These are phyloP conservation scores for Alternaria gansuensis DNA, from an alignment of 2,329 filamentous ascomycete genomes.

Conservation along the genomic window DNA sequence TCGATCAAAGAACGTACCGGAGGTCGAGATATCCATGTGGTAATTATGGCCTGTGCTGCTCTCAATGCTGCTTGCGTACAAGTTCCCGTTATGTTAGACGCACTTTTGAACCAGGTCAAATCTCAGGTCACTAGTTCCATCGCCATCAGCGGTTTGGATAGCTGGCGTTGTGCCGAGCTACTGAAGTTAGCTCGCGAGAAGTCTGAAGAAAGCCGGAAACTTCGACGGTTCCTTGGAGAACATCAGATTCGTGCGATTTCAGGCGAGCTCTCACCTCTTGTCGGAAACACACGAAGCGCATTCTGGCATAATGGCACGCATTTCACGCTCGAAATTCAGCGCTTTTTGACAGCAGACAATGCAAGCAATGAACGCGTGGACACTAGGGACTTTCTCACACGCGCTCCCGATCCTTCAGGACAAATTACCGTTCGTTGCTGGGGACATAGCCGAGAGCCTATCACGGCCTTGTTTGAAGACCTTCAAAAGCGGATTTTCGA, in stretches of 20 bases:
- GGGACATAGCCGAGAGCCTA: constrained; percentile 13
- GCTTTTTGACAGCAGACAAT: neutral
- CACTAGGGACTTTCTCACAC: neutral
- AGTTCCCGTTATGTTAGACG: constrained; percentile 2
- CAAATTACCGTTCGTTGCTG: constrained; percentile 15
- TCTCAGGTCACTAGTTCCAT: constrained; percentile 14
- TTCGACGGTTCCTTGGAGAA: constrained; percentile 8
- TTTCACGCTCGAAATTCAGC: constrained; percentile 8
- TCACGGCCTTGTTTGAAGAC: constrained; percentile 6
- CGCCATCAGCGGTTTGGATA: constrained; percentile 1
- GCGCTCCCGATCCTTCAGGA: neutral
- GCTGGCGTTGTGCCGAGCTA: neutral
- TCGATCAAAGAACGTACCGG: constrained; percentile 2
- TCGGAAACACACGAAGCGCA: neutral
- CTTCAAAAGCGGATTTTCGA: constrained; percentile 4
- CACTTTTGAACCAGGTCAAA: constrained; percentile 12
- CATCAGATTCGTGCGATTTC: constrained; percentile 1
- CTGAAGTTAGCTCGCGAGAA: constrained; percentile 7
- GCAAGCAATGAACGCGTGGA: neutral
- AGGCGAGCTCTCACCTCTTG: neutral
- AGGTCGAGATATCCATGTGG: constrained; percentile 7
- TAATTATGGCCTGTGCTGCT: constrained; percentile 10
- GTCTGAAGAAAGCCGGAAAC: constrained; percentile 1
- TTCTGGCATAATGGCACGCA: constrained; percentile 11
- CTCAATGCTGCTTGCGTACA: constrained; percentile 11